A percentile compares a stretch with the other conserved stretches of the same genome.
phyloP scores from a whole-genome alignment of 2,329 filamentous ascomycete species.

The Venturia nashicola region DNA sequence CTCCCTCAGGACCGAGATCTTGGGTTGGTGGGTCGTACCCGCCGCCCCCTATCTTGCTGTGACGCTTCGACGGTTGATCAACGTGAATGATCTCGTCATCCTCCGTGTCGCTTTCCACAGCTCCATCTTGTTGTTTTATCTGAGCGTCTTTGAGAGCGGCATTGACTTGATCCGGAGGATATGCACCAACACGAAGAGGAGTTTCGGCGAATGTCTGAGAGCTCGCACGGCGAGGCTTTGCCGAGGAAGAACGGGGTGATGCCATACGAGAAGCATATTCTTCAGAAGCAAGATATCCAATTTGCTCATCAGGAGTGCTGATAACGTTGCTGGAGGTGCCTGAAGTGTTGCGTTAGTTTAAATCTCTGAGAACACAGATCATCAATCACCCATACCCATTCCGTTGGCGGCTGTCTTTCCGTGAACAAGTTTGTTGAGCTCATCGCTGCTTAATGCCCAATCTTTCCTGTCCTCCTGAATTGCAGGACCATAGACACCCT shows the following conservation, averaged over 20 bases:
- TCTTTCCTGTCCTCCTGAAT: conserved; percentile 51
- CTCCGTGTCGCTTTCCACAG: conserved; percentile 34
- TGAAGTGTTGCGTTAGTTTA: background rate
- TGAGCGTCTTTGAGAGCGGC: conserved; percentile 10
- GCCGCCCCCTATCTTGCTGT: conserved; percentile 31
- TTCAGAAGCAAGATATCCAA: conserved; percentile 78
- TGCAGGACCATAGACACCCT: conserved; percentile 48
- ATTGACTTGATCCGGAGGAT: conserved; percentile 30
- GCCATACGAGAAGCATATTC: conserved; percentile 68
- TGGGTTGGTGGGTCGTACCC: conserved; percentile 41
- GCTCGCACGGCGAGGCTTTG: conserved; percentile 30
- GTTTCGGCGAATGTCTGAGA: conserved; percentile 37
- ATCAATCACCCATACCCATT: conserved; percentile 33
- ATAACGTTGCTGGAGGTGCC: conserved; percentile 17
- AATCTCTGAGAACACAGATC: background rate
- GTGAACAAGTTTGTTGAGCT: conserved; percentile 80
- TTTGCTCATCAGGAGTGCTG: conserved; percentile 78
- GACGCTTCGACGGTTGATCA: conserved; percentile 43
- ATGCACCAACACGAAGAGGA: conserved; percentile 38
- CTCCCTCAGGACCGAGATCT: conserved; percentile 34
- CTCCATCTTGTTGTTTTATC: conserved; percentile 18
- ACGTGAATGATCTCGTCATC: conserved; percentile 59
- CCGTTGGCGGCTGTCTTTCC: conserved; percentile 46
- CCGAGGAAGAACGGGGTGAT: conserved; percentile 45
- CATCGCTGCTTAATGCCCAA: conserved; percentile 78